These are phyloP conservation scores for Ascochyta fabae DNA, from an alignment of 2,329 filamentous ascomycete species.

Conservation along the genomic window DNA sequence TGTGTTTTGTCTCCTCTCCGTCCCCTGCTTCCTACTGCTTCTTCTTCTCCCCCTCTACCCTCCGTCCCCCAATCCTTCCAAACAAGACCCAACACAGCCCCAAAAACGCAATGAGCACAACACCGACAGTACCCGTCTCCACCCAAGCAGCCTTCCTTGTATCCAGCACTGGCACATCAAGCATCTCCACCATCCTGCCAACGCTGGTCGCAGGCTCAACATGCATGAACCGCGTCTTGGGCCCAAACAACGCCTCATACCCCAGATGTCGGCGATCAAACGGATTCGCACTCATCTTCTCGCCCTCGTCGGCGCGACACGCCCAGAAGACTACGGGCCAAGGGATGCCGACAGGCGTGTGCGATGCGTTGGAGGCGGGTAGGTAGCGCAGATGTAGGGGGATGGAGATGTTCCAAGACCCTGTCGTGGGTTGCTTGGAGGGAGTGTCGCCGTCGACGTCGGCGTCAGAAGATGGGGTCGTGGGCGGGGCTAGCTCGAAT, in stretches of 20 bases:
- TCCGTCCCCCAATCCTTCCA: conserved; percentile 15
- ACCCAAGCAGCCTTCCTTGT: conserved; percentile 43
- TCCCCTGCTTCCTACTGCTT: conserved; percentile 21
- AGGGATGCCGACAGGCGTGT: conserved; percentile 63
- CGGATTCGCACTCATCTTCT: conserved; percentile 76
- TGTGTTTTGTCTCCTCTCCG: not conserved
- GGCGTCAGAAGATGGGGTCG: conserved; percentile 16
- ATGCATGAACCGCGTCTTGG: conserved; percentile 84
- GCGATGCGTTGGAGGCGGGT: conserved; percentile 46
- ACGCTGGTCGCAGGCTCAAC: conserved; percentile 40
- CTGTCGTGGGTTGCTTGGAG: conserved; percentile 9
- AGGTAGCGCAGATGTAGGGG: conserved; percentile 89
- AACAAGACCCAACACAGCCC: conserved; percentile 54
- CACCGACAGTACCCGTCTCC: conserved; percentile 52
- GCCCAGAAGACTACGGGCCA: conserved; percentile 92
- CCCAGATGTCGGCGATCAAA: conserved; percentile 87
- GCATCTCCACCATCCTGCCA: conserved; percentile 4
- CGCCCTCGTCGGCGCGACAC: conserved; percentile 70
- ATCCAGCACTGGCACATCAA: conserved; percentile 16
- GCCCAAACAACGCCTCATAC: conserved; percentile 80
- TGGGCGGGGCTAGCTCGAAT: conserved; percentile 71
- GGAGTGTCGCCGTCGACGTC: not conserved
- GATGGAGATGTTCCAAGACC: conserved; percentile 70
- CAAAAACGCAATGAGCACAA: conserved; percentile 53
- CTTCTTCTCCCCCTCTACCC: conserved; percentile 26